Base-by-base conservation (phyloP, 805 yeast species). In the Wilhelminamyces savonicus region DNA sequence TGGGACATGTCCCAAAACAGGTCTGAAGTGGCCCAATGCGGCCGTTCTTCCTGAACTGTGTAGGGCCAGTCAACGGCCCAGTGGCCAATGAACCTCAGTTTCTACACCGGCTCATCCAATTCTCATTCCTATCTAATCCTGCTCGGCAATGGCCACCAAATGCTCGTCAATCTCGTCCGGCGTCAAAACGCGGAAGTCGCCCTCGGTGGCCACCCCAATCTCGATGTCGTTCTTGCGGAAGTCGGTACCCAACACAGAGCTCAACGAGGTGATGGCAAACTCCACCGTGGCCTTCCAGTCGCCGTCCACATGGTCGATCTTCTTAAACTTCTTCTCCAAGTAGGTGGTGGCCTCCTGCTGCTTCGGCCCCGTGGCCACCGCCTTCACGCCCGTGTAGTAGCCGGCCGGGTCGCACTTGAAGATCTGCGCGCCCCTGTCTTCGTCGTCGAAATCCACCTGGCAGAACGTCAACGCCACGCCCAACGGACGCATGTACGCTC, bases 401-500 rank as follows among this genome's bases (percentile, higher is more conserved):
- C 98, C 98, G 3, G 98, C 97, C 12, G 98, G 98, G 59, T 92
- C 98, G 43, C 92, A 79, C 66, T 90, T 92, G 66, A 74, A 87
- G 36, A 92, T 70, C 47, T 78, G 76, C 16, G 98, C 96, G 1
- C 97, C 98, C 31, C 66, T 57, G 59, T 81, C 94, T 51, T 86
- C 96, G 56, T 87, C 97, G 35, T 62, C 69, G 22, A 50, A 47
- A 31, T 62, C 69, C 34, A 83, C 79, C 26, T 94, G 76, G 35
- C 87, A 72, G 49, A 90, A 81, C 16, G 96, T 86, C 51, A 87
- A 70, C 17, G 95, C 85, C 36, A 90, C 96, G 22, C 98, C 98
- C 43, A 87, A 69, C 16, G 98, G 98, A 60, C 98, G 78, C 97
- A 92, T 92, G 59, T 90, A 90, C 8, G 97, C 97, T 53, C 97